phyloP scores from a whole-genome alignment of 768 basidiomycete species.

The Hydnomerulius pinastri region DNA sequence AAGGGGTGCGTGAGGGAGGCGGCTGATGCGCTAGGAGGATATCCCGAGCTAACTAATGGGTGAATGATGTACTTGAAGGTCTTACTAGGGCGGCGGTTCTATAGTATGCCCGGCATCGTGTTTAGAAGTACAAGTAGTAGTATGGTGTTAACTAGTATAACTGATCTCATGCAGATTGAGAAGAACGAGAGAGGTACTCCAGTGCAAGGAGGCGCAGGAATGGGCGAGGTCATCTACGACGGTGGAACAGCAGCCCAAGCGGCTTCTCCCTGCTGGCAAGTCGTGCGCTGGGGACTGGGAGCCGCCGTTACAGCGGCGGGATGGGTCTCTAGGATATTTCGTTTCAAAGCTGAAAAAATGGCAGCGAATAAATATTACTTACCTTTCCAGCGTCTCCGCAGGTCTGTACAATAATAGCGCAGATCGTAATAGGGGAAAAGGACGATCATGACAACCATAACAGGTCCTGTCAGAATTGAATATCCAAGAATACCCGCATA shows the following conservation, averaged over 20 bases:
- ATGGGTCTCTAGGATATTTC: neutral
- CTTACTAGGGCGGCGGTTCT: no score
- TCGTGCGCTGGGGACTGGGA: neutral
- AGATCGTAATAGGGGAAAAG: neutral
- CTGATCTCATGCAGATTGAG: no score
- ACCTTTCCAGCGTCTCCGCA: neutral
- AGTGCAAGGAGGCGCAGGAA: no score
- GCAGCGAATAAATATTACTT: neutral
- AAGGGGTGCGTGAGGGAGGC: no score
- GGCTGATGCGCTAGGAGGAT: no score
- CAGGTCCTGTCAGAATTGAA: neutral
- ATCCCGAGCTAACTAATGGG: no score
- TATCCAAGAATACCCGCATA: constrained; percentile 5
- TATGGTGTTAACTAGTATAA: no score
- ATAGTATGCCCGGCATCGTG: no score
- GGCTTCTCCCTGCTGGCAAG: neutral
- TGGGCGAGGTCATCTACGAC: neutral
- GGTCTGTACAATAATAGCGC: neutral
- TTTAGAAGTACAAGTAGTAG: neutral
- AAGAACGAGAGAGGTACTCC: no score
- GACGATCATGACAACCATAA: neutral
- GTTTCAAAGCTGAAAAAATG: no score
- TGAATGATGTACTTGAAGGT: no score
- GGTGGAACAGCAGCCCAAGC: neutral
- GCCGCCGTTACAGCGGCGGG: neutral